Percentiles rank a stretch among this genome's conserved stretches.
Evolutionary conservation across 352 stramenopile genomes (phyloP).

Genomic region (Aphanomyces invadans): DNA sequence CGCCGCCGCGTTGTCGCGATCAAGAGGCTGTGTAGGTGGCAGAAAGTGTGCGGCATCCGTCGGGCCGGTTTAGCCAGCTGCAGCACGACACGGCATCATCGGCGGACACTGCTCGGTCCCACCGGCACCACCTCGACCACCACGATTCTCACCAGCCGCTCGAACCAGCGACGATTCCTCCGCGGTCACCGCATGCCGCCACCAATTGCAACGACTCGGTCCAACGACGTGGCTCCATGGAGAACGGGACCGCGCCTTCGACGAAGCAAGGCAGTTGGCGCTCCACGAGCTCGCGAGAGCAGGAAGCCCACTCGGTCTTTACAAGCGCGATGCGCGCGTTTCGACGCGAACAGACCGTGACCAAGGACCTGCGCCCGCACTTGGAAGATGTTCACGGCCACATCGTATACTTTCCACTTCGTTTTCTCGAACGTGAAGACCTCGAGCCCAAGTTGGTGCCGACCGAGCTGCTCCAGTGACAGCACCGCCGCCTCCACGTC

Average conservation of each 20-base stretch:
- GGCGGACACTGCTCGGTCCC: too few species aligned
- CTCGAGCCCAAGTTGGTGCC: conserved; percentile 77
- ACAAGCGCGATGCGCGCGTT: conserved; percentile 59
- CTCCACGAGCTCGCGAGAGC: not conserved
- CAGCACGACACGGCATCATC: not conserved
- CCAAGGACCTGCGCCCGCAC: conserved; percentile 52
- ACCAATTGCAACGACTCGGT: too few species aligned
- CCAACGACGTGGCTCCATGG: too few species aligned
- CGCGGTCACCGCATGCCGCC: too few species aligned
- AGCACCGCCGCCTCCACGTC: too few species aligned
- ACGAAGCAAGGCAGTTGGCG: too few species aligned
- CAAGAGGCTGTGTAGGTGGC: not conserved
- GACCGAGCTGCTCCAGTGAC: conserved; percentile 71
- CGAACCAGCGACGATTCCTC: too few species aligned
- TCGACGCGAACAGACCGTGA: conserved; percentile 57
- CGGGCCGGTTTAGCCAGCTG: not conserved
- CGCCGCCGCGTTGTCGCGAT: too few species aligned
- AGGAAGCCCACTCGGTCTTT: conserved; percentile 38
- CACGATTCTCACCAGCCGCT: too few species aligned
- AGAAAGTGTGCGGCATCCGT: not conserved
- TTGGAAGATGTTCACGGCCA: conserved; percentile 62
- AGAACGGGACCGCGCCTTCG: too few species aligned
- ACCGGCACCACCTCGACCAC: not conserved
- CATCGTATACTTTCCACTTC: conserved; percentile 82
- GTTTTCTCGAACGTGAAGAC: conserved; percentile 70